These are phyloP conservation scores for Athelia sp. DNA, from an alignment of 1,284 basidiomycete species.

Conservation along the genomic window DNA sequence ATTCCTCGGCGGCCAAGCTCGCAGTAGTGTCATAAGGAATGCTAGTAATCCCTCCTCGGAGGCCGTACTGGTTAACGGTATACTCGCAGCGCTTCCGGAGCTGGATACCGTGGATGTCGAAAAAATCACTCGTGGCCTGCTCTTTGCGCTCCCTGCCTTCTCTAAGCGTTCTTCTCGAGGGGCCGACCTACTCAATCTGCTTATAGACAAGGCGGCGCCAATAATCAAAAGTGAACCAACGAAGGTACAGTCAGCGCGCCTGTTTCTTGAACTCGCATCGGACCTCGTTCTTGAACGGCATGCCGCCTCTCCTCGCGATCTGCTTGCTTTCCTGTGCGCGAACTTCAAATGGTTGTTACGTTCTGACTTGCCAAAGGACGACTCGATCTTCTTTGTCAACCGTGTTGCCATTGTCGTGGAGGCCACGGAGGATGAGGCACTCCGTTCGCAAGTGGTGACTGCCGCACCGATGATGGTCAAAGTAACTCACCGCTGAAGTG, in stretches of 20 bases:
- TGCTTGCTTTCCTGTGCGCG: conserved; percentile 49
- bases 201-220: conserved; percentile 37
- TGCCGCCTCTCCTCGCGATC: conserved; percentile 35
- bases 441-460: conserved; percentile 41
- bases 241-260: conserved; percentile 32
- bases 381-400: conserved; percentile 39
- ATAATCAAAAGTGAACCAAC: conserved; percentile 30
- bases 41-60: conserved; percentile 41
- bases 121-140: conserved; percentile 47
- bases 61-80: conserved; percentile 38
- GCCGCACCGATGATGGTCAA: conserved; percentile 43
- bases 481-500: conserved; percentile 26
- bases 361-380: conserved; percentile 36
- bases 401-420: conserved; percentile 33
- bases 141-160: conserved; percentile 45
- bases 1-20: conserved; percentile 53
- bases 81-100: conserved; percentile 48
- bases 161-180: conserved; percentile 30
- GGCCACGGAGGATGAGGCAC: conserved; percentile 20
- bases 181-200: conserved; percentile 35
- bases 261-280: conserved; percentile 43
- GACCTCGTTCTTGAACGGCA: conserved; percentile 37
- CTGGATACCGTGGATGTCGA: conserved; percentile 36
- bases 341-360: conserved; percentile 41
- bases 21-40: conserved; percentile 39